Evolutionary conservation across 306 rosid species (phyloP).

Genomic region (Trifolium fragiferum): DNA sequence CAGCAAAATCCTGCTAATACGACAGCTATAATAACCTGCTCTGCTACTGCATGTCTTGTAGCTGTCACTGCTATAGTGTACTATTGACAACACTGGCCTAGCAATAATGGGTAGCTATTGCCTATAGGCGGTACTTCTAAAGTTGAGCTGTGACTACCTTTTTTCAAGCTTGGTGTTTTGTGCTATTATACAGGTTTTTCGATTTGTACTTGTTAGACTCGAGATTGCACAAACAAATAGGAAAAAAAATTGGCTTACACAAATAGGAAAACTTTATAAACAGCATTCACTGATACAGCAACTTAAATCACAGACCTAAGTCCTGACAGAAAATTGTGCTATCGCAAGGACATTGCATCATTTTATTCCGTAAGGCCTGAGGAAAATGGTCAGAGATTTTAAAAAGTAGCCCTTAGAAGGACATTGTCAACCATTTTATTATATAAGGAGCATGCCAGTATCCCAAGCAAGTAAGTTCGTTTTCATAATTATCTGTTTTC

Average conservation of each 20-base stretch:
- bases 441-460: neutral
- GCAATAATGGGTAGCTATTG: slow-evolving; percentile 10
- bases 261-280: slow-evolving; percentile 11
- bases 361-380: neutral
- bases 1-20: neutral
- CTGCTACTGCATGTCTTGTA: neutral
- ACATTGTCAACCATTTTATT: neutral
- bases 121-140: slow-evolving; percentile 2
- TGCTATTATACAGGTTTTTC: slow-evolving; percentile 10
- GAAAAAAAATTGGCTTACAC: neutral
- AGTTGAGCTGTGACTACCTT: slow-evolving; percentile 24
- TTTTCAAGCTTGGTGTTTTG: neutral
- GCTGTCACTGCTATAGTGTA: neutral
- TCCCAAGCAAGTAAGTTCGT: neutral
- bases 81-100: neutral
- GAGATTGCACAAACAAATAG: neutral
- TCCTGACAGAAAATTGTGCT: neutral
- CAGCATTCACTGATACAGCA: neutral
- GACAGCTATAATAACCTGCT: neutral
- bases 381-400: neutral
- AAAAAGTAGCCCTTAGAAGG: neutral
- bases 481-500: neutral
- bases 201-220: neutral
- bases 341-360: neutral
- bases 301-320: neutral